A percentile compares a stretch with the other conserved stretches of the same genome.
phyloP scores from a whole-genome alignment of 352 stramenopile genomes.

The Peronospora destructor region DNA sequence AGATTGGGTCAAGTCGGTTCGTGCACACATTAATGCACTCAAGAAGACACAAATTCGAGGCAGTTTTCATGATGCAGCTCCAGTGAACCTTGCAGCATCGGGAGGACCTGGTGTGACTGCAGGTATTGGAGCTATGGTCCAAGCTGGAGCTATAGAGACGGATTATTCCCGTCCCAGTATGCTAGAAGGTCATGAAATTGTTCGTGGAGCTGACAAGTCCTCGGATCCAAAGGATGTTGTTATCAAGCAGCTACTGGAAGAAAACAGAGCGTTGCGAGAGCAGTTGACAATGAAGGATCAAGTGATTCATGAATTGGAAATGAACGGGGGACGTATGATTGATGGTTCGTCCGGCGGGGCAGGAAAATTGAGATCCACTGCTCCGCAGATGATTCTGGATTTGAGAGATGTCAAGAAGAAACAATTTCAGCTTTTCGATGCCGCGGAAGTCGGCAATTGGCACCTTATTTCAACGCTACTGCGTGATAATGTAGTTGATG shows the following conservation, averaged over 20 bases:
- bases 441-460: constrained; percentile 76
- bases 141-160: constrained; percentile 21
- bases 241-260: constrained; percentile 81
- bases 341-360: constrained; percentile 21
- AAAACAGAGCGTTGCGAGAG: constrained; percentile 71
- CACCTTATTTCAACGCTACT: constrained; percentile 75
- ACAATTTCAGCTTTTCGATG: constrained; percentile 84
- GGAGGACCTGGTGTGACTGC: constrained; percentile 24
- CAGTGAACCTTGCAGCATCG: constrained; percentile 24
- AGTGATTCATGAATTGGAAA: constrained; percentile 80
- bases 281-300: constrained; percentile 78
- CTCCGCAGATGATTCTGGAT: constrained; percentile 78
- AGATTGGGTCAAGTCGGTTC: constrained; percentile 83
- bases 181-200: constrained; percentile 78
- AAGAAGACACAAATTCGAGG: constrained; percentile 47
- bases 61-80: constrained; percentile 57
- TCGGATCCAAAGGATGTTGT: constrained; percentile 83
- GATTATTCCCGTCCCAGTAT: constrained; percentile 81
- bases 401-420: constrained; percentile 84
- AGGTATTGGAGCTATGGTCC: constrained; percentile 5
- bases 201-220: constrained; percentile 67
- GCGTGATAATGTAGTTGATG: constrained; percentile 78
- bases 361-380: constrained; percentile 42
- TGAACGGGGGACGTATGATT: constrained; percentile 41
- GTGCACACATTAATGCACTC: constrained; percentile 67